Base-by-base conservation (phyloP, 352 stramenopile species). In the Achlya hypogyna region DNA sequence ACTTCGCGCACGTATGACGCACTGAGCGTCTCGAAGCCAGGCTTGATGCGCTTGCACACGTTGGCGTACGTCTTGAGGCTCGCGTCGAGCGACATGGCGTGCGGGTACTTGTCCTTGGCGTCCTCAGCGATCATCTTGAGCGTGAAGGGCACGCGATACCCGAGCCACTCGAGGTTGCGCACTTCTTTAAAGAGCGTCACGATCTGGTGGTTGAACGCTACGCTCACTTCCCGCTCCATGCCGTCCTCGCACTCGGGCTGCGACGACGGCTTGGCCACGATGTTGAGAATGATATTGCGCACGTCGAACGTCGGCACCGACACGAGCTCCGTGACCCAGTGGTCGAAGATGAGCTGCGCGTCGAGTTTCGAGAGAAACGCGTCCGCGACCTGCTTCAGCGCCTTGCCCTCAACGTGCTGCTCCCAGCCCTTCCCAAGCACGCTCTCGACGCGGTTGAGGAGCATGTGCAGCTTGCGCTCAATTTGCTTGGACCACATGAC, bases 401-500 rank as follows among this genome's bases (percentile, higher is more conserved):
- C 87, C 40, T 97, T 96, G 25, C 98, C 97, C 78, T 99, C 97
- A 4, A 95, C 78, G 63, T 98, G 92, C 43, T 99, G 96, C 53
- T 98, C 96, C 97, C 97, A 99, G 32, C 96, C 96, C 23, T 75
- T 71, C 49, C 93, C 98, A 4, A 99, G 86, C 20, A 99, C 96
- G 72, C 97, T 95, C 67, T 98, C 89, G 69, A 99, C 97, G 40
- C 96, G 84, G n/a, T 91, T 84, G 53, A 99, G 87, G 5, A 99
- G 79, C 63, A 95, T 88, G 75, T 98, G 89, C 16, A 99, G 76
- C 74, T 99, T 98, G n/a, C 96, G 84, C 75, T 99, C 97, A 78
- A 99, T 99, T 78, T 99, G 97, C 71, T 98, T 98, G 18, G 96
- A 97, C 98, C 98, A 99, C 72, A 99, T 92, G 47, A 99, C 98